Conservation (phyloP, 2,329 filamentous ascomycete species). For the Dryadomyces sulphureus region DNA sequence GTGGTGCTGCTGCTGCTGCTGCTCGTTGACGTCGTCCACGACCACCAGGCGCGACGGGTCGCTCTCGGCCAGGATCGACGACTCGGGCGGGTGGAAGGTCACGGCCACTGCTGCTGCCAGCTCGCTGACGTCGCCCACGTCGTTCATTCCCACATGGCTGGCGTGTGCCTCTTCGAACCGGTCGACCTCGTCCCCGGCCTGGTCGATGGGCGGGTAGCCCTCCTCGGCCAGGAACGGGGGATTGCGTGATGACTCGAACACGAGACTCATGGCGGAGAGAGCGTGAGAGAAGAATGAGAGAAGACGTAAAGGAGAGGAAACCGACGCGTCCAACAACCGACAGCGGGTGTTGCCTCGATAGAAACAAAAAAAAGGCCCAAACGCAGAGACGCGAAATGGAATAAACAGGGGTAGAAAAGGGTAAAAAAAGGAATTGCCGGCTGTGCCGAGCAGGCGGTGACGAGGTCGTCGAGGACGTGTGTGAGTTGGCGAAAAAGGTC, state of each 20-base stretch:
- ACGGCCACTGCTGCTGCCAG: constrained; percentile 9
- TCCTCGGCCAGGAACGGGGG: constrained; percentile 10
- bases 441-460: not conserved
- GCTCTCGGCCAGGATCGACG: constrained; percentile 10
- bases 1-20: not conserved
- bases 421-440: not conserved
- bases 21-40: constrained; percentile 2
- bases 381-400: not conserved
- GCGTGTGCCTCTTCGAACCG: constrained; percentile 9
- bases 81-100: constrained; percentile 8
- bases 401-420: not conserved
- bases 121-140: constrained; percentile 9
- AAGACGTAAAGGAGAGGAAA: not conserved
- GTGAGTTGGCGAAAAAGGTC: not conserved
- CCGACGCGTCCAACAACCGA: not conserved
- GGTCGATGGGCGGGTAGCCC: constrained; percentile 13
- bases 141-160: constrained; percentile 6
- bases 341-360: too few relatives aligned
- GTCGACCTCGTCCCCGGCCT: constrained; percentile 10
- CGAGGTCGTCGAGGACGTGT: not conserved
- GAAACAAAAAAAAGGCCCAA: not conserved
- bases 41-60: constrained; percentile 7
- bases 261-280: constrained; percentile 11
- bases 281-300: not conserved
- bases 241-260: constrained; percentile 10